phyloP scores from a whole-genome alignment of 2,329 filamentous ascomycete species.

The Blastomyces silverae region DNA sequence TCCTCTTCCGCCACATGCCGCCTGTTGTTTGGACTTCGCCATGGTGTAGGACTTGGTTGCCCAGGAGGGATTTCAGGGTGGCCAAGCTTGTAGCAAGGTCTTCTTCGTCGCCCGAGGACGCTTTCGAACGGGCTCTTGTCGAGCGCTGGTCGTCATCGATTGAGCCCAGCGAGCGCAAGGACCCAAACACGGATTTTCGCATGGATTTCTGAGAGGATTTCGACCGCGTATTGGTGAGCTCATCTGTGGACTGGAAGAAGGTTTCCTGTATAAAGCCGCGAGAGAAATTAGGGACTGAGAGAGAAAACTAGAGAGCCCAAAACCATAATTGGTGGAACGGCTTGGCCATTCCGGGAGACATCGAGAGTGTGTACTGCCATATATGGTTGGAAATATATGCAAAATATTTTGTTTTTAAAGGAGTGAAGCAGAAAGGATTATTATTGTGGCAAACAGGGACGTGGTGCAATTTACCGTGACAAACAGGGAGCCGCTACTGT shows the following conservation, averaged over 20 bases:
- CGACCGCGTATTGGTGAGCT: conserved; percentile 26
- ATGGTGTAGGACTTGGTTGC: conserved; percentile 53
- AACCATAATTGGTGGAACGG: conserved; percentile 9
- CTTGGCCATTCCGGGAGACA: background rate
- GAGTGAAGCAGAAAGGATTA: background rate
- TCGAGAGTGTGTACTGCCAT: background rate
- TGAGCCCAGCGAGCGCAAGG: conserved; percentile 49
- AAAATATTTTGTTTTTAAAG: background rate
- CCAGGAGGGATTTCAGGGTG: conserved; percentile 33
- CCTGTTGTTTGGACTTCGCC: conserved; percentile 65
- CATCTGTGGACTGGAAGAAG: conserved; percentile 5
- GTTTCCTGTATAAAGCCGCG: conserved; percentile 1
- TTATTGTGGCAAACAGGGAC: conserved; percentile 1
- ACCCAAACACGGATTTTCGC: conserved; percentile 54
- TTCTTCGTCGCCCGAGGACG: conserved; percentile 45
- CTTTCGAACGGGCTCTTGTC: conserved; percentile 45
- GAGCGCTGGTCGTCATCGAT: conserved; percentile 45
- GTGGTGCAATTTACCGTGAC: conserved; percentile 14
- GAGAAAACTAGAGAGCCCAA: background rate
- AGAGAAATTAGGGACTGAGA: conserved; percentile 3
- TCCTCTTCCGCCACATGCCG: conserved; percentile 65
- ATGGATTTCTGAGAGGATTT: conserved; percentile 41
- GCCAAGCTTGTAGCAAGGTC: conserved; percentile 29
- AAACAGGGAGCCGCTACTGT: conserved; percentile 19
- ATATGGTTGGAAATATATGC: background rate